Evolutionary conservation across 2,329 filamentous ascomycete species (phyloP), one percentile per base, ranked within the genome.

Genomic region (Ramularia collo-cygni): DNA sequence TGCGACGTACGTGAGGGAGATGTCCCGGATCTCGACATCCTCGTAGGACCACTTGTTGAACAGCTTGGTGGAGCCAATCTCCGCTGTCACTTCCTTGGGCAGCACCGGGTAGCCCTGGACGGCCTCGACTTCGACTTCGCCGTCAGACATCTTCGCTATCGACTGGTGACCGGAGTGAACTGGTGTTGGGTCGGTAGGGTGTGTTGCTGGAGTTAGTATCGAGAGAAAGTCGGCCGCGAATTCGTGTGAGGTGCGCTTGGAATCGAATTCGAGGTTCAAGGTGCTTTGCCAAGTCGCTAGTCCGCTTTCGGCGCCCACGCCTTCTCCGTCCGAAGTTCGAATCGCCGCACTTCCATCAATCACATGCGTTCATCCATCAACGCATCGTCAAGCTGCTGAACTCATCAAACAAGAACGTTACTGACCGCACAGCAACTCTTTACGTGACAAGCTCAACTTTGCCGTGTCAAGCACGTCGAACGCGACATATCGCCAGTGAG

Each of bases 41-140:
- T 92, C 92, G 75, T 96, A 98, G 74, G 74, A 82, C 81, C 89
- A 95, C 75, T 93, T 94, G 83, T 92, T 93, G 81, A 95, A 94
- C 63, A 95, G 80, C 83, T 94, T 94, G 70, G 92, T 78, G 74
- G 77, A 83, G 72, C 88, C 89, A 73, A 92, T 81, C 75, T 94
- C 86, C 63, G 81, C 76, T 64, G 80, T 76, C 67, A 94, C 83
- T 58, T 95, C 88, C 82, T 93, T 95, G 72, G 90, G 88, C 59
- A 95, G 84, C 68, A 88, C 79, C 66, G 79, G 73, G 74, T 80
- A 84, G 71, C 78, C 76, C 67, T 75, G 73, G 65, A 79, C 76
- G 75, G 92, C 83, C 77, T 94, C 87, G 72, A 94, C 83, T 77
- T 94, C 87, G 73, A 94, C 83, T 77, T 95, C 89, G 76, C 83